Evolutionary conservation across 257 asterid species (phyloP).

Genomic region (Misopates orontium): DNA sequence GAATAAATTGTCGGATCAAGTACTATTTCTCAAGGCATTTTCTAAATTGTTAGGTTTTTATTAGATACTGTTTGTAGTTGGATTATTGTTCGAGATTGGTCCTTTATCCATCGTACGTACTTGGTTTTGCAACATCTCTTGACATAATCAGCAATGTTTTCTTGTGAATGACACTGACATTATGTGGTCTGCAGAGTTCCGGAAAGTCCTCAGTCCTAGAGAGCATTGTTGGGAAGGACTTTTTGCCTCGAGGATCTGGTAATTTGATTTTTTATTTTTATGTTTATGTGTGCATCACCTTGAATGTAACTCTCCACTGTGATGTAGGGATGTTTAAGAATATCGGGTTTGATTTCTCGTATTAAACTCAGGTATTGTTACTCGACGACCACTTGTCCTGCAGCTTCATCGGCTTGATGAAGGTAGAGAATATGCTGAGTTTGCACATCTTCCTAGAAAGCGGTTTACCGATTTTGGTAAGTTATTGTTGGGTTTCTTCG

Average conservation of each 20-base stretch:
- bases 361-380: constrained; percentile 59
- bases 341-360: constrained; percentile 25
- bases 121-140: constrained; percentile 11
- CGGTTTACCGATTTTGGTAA: constrained; percentile 72
- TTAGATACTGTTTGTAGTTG: no score
- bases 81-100: no score
- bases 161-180: constrained; percentile 6
- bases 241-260: constrained; percentile 89
- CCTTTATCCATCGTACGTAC: constrained; percentile 11
- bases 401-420: constrained; percentile 80
- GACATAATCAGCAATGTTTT: constrained; percentile 5
- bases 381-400: constrained; percentile 79
- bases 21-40: no score
- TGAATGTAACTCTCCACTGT: constrained; percentile 2
- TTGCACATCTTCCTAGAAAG: constrained; percentile 79
- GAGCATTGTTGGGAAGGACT: constrained; percentile 77
- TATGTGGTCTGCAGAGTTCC: constrained; percentile 56
- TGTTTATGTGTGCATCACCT: neutral
- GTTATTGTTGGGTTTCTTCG: constrained; percentile 15
- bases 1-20: no score
- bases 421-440: constrained; percentile 78
- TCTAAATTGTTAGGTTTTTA: no score
- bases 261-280: constrained; percentile 9
- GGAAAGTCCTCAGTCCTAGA: constrained; percentile 86
- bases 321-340: constrained; percentile 2